Evolutionary conservation across 331 rosid genomes (phyloP), one percentile per base, ranked within the genome.

Genomic region (Malus hybrid): DNA sequence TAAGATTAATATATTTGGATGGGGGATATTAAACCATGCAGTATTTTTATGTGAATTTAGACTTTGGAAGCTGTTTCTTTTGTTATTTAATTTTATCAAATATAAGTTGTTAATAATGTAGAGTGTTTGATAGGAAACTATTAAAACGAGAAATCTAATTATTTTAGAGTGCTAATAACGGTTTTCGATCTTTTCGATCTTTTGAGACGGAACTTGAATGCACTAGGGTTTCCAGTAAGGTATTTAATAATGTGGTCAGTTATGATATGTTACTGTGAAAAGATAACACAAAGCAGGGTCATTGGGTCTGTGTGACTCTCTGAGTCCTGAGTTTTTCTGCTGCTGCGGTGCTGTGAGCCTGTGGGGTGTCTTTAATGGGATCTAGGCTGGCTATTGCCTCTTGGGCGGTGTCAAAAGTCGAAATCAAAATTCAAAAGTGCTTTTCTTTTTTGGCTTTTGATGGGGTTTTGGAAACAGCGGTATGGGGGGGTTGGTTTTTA

Each of bases 381-480:
- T 63, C 48, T 53, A 62, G 48, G 2, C 28, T 11, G 39, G 28
- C 63, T 61, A 1, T 28, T 5, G 48, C 48, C 48, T 29, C 77
- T 46, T 29, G 15, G 60, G 28, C 14, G 70, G 29, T 33, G 26
- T 36, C 16, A 36, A 34, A 19, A 34, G 76, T 69, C 61, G 58
- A 80, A 48, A 63, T 74, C 22, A 33, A 33, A 66, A 44, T 73
- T 42, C 68, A 61, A 28, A 34, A 44, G 24, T 74, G 70, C 77
- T 46, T 48, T 42, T 72, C 18, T 3, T 20, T 50, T 74, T 53
- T 10, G 67, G 69, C 9, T 58, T 73, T 69, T 74, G 66, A 65
- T 56, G 67, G 70, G 46, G 74, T 62, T 74, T 79, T 67, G 13
- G 42, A 52, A 18, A 16, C 10, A 16, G 14, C 3, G 48, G 12